Conservation (phyloP, 2,329 filamentous ascomycete genomes). For the Arthrobotrys iridis region DNA sequence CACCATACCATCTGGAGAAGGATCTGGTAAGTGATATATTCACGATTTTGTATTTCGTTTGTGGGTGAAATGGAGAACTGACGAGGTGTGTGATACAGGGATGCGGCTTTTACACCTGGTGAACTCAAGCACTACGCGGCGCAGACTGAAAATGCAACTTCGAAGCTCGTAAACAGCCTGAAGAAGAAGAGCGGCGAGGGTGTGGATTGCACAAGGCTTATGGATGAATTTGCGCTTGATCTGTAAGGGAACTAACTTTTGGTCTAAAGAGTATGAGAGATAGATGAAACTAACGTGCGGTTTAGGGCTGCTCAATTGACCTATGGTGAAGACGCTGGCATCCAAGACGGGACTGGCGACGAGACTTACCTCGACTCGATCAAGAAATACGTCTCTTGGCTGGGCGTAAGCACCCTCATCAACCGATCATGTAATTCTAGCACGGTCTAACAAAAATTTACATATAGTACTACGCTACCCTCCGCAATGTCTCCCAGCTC, state of each 20-base stretch:
- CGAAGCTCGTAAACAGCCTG: constrained; percentile 22
- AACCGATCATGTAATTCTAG: not conserved
- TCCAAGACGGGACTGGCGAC: constrained; percentile 29
- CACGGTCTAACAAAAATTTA: not conserved
- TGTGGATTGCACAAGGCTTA: constrained; percentile 18
- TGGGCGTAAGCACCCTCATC: constrained; percentile 13
- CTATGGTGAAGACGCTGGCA: constrained; percentile 34
- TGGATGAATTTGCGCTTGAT: constrained; percentile 44
- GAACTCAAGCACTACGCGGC: constrained; percentile 29
- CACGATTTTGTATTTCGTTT: not conserved
- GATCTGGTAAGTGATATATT: constrained; percentile 28
- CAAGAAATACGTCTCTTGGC: constrained; percentile 37
- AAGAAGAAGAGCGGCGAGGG: constrained; percentile 33
- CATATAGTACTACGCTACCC: constrained; percentile 31
- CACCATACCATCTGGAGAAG: constrained; percentile 49
- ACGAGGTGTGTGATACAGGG: constrained; percentile 3
- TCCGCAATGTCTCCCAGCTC: constrained; percentile 35
- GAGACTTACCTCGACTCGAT: constrained; percentile 11
- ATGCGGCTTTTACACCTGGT: constrained; percentile 27
- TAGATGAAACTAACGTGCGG: not conserved
- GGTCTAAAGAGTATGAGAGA: too few relatives aligned
- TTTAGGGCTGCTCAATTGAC: constrained; percentile 27
- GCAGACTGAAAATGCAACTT: constrained; percentile 21
- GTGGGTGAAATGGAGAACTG: not conserved
- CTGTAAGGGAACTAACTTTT: constrained; percentile 7